Conservation (phyloP, 192 early-diverging fungal species). For the Podila minutissima region DNA sequence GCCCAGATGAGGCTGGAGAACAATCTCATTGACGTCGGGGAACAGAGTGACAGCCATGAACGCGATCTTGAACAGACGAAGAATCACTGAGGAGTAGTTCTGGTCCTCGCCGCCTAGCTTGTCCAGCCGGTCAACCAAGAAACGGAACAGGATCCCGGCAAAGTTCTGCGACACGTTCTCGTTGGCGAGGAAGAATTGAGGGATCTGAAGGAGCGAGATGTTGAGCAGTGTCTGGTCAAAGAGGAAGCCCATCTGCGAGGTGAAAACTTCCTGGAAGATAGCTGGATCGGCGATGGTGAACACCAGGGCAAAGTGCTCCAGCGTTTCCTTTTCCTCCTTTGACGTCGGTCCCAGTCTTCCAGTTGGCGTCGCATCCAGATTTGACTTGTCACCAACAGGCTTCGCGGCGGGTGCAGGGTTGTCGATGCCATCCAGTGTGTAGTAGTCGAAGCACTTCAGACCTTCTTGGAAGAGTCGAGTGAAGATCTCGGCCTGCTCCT, state of each 20-base stretch:
- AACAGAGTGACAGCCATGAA: constrained; percentile 94
- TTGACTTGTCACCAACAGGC: constrained; percentile 12
- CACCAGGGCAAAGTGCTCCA: constrained; percentile 89
- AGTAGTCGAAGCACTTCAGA: constrained; percentile 86
- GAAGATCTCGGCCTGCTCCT: constrained; percentile 80
- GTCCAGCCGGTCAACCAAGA: constrained; percentile 82
- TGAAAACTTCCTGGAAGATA: constrained; percentile 96
- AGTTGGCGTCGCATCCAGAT: constrained; percentile 34
- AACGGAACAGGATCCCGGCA: constrained; percentile 79
- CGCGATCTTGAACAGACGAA: constrained; percentile 92
- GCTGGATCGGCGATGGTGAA: constrained; percentile 88
- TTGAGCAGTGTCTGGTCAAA: constrained; percentile 87
- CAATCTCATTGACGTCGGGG: constrained; percentile 90
- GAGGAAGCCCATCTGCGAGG: constrained; percentile 85
- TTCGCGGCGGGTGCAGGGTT: constrained; percentile 42
- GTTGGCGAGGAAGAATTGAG: constrained; percentile 88
- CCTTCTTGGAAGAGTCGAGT: constrained; percentile 78
- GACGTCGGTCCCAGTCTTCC: constrained; percentile 69
- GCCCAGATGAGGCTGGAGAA: constrained; percentile 93
- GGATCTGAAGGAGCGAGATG: constrained; percentile 78
- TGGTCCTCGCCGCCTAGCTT: constrained; percentile 75
- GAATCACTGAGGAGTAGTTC: constrained; percentile 74
- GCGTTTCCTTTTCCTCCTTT: constrained; percentile 91
- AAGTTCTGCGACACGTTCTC: constrained; percentile 83
- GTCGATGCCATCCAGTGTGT: constrained; percentile 72